These are phyloP conservation scores for Apophysomyces elegans DNA, from an alignment of 371 early-diverging fungal species.

Conservation along the genomic window DNA sequence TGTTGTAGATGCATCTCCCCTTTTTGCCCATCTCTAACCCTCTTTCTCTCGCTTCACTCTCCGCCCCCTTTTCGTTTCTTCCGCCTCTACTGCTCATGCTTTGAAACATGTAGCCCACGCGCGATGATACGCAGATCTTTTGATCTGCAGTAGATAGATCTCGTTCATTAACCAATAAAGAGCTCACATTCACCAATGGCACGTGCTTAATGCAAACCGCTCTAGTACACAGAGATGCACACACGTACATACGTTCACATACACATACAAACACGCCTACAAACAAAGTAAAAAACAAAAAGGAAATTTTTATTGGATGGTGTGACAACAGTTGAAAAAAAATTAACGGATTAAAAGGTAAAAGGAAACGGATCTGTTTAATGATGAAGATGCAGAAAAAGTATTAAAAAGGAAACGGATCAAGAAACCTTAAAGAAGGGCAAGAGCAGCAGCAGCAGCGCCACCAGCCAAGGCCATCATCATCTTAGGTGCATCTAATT, in stretches of 20 bases:
- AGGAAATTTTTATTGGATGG: conserved; percentile 4
- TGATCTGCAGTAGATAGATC: not conserved
- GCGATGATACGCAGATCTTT: not conserved
- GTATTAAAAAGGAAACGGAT: not conserved
- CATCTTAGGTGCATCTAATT: conserved; percentile 16
- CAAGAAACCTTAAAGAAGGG: conserved; percentile 31
- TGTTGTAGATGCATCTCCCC: conserved; percentile 9
- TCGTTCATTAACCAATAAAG: not conserved
- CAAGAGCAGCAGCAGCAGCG: conserved; percentile 41
- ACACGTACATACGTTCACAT: not conserved
- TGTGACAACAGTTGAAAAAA: not conserved
- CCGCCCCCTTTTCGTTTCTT: not conserved
- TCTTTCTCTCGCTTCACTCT: too few species aligned
- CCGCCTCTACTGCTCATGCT: conserved; percentile 11
- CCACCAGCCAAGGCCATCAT: conserved; percentile 33
- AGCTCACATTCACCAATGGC: not conserved
- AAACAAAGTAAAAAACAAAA: not conserved
- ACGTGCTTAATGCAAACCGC: not conserved
- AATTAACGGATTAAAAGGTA: not conserved
- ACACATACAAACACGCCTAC: not conserved
- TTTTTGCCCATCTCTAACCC: not conserved
- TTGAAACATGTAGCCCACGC: not conserved
- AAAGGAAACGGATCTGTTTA: conserved; percentile 1
- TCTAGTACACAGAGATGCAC: not conserved
- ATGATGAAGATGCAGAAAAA: conserved; percentile 1